Conservation (phyloP, 495 filamentous ascomycete species). For the Tetracladium setigerum region DNA sequence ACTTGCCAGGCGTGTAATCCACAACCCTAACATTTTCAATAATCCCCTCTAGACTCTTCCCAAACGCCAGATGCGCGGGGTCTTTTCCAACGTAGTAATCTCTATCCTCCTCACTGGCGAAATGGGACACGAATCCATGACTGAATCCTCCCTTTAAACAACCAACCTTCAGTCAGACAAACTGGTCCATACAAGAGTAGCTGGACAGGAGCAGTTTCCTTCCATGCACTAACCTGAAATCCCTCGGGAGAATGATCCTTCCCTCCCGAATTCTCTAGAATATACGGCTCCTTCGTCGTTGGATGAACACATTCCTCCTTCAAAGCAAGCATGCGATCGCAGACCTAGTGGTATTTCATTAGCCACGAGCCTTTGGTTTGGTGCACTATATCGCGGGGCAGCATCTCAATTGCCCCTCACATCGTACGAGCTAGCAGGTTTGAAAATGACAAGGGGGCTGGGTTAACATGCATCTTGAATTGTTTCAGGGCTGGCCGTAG, state of each 20-base stretch:
- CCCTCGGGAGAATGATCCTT: constrained; percentile 59
- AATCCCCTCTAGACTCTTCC: constrained; percentile 25
- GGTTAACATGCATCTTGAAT: constrained; percentile 17
- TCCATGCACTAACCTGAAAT: constrained; percentile 40
- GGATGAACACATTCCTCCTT: constrained; percentile 42
- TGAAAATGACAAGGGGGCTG: too few species aligned
- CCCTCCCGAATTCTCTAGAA: constrained; percentile 51
- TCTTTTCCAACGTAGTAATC: constrained; percentile 48
- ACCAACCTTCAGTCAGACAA: background rate
- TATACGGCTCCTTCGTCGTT: constrained; percentile 44
- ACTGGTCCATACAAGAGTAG: background rate
- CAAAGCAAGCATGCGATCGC: constrained; percentile 25
- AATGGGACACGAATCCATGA: constrained; percentile 57
- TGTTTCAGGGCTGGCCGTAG: constrained; percentile 3
- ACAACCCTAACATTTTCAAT: constrained; percentile 35
- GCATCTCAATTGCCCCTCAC: too few species aligned
- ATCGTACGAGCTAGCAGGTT: too few species aligned
- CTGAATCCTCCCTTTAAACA: constrained; percentile 24
- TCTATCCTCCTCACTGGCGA: constrained; percentile 46
- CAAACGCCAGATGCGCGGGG: constrained; percentile 39
- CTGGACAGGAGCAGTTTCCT: constrained; percentile 4
- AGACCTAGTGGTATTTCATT: constrained; percentile 12
- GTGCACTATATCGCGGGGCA: constrained; percentile 3
- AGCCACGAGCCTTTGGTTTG: background rate
- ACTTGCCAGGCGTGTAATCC: constrained; percentile 34